phyloP scores from a whole-genome alignment of 257 asterid genomes.

The Lavandula angustifolia region DNA sequence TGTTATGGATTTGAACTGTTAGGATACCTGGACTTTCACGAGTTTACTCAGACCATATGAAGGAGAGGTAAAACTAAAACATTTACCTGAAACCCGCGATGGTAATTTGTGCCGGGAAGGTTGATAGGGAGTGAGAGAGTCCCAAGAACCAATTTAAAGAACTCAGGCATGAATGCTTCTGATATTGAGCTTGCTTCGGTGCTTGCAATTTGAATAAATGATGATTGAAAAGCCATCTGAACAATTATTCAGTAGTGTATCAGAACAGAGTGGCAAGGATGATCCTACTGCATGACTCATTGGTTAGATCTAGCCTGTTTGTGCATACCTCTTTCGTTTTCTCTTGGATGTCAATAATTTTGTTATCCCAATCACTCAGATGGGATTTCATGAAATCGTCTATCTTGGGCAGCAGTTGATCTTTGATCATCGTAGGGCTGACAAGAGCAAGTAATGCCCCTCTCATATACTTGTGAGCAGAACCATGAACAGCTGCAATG shows the following conservation, averaged over 20 bases:
- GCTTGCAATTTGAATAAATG: slow-evolving; percentile 85
- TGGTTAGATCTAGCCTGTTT: slow-evolving; percentile 28
- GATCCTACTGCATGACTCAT: slow-evolving; percentile 20
- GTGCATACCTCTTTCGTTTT: slow-evolving; percentile 67
- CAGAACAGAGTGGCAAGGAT: slow-evolving; percentile 33
- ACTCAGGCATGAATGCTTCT: slow-evolving; percentile 78
- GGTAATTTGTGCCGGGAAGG: slow-evolving; percentile 82
- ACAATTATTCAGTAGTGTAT: slow-evolving; percentile 7
- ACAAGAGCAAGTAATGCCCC: slow-evolving; percentile 74
- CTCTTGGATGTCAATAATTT: slow-evolving; percentile 76
- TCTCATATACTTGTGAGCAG: slow-evolving; percentile 76
- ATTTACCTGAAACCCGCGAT: slow-evolving; percentile 82
- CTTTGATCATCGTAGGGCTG: slow-evolving; percentile 71
- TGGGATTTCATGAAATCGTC: slow-evolving; percentile 70
- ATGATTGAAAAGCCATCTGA: slow-evolving; percentile 95
- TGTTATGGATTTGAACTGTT: slow-evolving; percentile 35
- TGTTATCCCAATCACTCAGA: slow-evolving; percentile 61
- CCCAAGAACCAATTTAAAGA: slow-evolving; percentile 87
- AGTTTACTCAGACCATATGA: neutral
- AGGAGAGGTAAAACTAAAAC: neutral
- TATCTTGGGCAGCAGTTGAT: slow-evolving; percentile 66
- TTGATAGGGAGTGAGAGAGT: slow-evolving; percentile 93
- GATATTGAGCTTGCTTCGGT: slow-evolving; percentile 66
- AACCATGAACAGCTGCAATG: slow-evolving; percentile 79
- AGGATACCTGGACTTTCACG: slow-evolving; percentile 6